phyloP scores from a whole-genome alignment of 176 grass and related monocot genomes.

The Cenchrus fungigraminus region DNA sequence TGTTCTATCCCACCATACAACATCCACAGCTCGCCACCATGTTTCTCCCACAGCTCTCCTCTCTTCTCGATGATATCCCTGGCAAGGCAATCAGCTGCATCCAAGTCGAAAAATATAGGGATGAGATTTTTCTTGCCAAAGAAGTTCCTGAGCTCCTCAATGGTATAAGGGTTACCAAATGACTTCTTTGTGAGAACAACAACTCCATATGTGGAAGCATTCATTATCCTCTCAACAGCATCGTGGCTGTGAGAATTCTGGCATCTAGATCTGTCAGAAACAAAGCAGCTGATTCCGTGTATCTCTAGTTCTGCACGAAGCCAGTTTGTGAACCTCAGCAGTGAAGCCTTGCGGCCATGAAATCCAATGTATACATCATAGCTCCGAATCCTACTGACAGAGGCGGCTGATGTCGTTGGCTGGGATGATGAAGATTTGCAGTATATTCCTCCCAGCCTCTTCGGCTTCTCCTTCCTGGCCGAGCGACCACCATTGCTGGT shows the following conservation, averaged over 20 bases:
- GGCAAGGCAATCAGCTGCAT: conserved; percentile 81
- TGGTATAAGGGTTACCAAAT: conserved; percentile 89
- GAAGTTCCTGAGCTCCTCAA: conserved; percentile 89
- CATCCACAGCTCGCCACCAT: conserved; percentile 99
- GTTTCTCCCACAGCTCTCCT: conserved; percentile 93
- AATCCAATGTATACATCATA: conserved; percentile 96
- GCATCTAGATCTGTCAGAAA: conserved; percentile 83
- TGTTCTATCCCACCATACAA: conserved; percentile 88
- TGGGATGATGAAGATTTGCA: conserved; percentile 51
- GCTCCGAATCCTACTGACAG: conserved; percentile 60
- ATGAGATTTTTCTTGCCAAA: conserved; percentile 81
- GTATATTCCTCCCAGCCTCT: conserved; percentile 45
- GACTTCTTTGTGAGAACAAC: conserved; percentile 94
- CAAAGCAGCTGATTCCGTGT: conserved; percentile 95
- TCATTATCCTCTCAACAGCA: conserved; percentile 88
- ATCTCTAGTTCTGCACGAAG: conserved; percentile 90
- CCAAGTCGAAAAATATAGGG: conserved; percentile 90
- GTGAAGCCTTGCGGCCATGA: conserved; percentile 85
- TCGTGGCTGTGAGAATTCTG: conserved; percentile 72
- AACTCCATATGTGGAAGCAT: conserved; percentile 85
- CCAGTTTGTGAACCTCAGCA: conserved; percentile 91
- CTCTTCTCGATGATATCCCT: conserved; percentile 97
- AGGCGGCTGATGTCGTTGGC: conserved; percentile 56
- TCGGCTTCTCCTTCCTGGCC: conserved; percentile 62
- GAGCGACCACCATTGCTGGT: conserved; percentile 43